Evolutionary conservation across 2,329 filamentous ascomycete genomes (phyloP).

Genomic region (Cadophora luteo-olivacea): DNA sequence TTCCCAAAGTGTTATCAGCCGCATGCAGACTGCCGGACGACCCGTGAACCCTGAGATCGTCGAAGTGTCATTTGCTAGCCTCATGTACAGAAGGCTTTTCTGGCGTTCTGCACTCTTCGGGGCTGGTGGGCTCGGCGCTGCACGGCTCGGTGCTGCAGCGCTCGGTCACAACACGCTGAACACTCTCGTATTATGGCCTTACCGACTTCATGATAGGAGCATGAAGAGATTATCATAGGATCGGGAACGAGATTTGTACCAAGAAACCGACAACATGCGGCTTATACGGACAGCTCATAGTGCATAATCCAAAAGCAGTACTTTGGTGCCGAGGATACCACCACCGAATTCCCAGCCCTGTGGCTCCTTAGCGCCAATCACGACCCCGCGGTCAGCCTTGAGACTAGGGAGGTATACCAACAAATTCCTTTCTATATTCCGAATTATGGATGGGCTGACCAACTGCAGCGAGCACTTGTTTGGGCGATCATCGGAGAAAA

Average conservation of each 20-base stretch:
- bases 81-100: slow-evolving; percentile 3
- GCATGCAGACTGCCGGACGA: background rate
- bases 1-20: slow-evolving; percentile 7
- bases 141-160: slow-evolving; percentile 13
- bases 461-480: background rate
- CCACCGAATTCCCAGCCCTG: background rate
- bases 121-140: slow-evolving; percentile 16
- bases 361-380: background rate
- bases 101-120: slow-evolving; percentile 16
- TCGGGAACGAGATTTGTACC: background rate
- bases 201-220: background rate
- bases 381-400: background rate
- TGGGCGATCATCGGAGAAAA: background rate
- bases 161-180: slow-evolving; percentile 5
- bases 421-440: background rate
- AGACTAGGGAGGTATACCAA: background rate
- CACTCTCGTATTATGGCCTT: background rate
- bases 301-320: background rate
- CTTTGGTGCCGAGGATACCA: background rate
- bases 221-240: slow-evolving; percentile 11
- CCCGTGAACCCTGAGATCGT: background rate
- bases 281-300: slow-evolving; percentile 13
- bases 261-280: background rate
- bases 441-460: background rate
- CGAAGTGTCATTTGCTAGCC: background rate